Percentiles rank a stretch among this genome's conserved stretches.
phyloP scores from a whole-genome alignment of 1,139 yeast species.

The Pichia sp. region DNA sequence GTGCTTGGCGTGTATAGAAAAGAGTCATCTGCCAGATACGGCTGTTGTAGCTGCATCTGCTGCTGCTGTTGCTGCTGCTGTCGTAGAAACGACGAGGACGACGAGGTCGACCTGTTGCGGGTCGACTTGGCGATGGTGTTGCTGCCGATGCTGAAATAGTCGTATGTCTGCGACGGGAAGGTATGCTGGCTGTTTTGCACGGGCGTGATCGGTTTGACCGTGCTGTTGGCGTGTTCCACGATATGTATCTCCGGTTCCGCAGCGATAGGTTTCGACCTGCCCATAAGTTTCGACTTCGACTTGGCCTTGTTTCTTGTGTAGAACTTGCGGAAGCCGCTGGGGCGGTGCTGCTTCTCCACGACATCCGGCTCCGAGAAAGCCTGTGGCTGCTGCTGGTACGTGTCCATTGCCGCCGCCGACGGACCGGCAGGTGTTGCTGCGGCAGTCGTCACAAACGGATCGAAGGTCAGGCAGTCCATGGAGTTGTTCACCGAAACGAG shows the following conservation, averaged over 20 bases:
- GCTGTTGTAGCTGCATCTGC: slow-evolving; percentile 3
- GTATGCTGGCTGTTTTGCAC: not conserved
- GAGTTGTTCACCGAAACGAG: not conserved
- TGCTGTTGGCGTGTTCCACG: not conserved
- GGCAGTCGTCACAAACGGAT: not conserved
- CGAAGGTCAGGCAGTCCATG: not conserved
- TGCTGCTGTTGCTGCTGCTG: slow-evolving; percentile 7
- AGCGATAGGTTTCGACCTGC: not conserved
- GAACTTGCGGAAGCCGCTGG: slow-evolving; percentile 7
- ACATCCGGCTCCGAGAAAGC: not conserved
- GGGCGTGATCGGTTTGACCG: not conserved
- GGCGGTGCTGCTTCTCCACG: not conserved
- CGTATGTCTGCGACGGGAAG: not conserved
- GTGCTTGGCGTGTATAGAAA: slow-evolving; percentile 19
- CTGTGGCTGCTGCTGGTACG: not conserved
- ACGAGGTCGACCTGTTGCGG: slow-evolving; percentile 11
- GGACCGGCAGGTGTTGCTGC: not conserved
- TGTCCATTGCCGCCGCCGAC: too few relatives aligned
- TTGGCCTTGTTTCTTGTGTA: slow-evolving; percentile 7
- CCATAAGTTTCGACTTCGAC: not conserved
- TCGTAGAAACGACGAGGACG: slow-evolving; percentile 4
- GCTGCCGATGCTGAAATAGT: not conserved
- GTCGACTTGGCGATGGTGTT: not conserved
- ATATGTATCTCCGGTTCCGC: not conserved
- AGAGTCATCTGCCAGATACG: slow-evolving; percentile 6